These are phyloP conservation scores for Trichoderma cornu-damae DNA, from an alignment of 2,329 filamentous ascomycete species.

Conservation along the genomic window DNA sequence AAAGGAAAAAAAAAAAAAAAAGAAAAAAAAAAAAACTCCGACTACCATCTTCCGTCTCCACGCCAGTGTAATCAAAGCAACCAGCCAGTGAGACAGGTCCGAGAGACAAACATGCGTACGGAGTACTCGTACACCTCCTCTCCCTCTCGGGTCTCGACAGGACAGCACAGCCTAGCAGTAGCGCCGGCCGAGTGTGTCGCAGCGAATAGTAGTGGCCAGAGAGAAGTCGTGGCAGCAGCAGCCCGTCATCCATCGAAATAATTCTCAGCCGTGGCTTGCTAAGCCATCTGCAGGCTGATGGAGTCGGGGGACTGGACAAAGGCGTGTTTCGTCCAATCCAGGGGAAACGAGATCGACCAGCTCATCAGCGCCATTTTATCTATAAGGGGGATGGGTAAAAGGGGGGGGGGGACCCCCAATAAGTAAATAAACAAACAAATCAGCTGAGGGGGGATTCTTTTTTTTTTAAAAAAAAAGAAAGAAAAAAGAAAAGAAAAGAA, in stretches of 20 bases:
- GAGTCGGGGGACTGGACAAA: neutral
- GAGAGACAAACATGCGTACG: neutral
- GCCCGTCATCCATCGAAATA: neutral
- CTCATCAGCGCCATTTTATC: neutral
- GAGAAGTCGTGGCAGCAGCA: neutral
- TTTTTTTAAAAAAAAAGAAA: no score
- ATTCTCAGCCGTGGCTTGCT: slow-evolving; percentile 9
- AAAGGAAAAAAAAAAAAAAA: no score
- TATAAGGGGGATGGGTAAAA: slow-evolving; percentile 5
- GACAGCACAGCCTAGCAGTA: neutral
- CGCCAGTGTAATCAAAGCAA: neutral
- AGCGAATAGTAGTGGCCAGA: neutral
- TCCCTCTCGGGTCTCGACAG: slow-evolving; percentile 2
- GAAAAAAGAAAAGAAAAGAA: no score
- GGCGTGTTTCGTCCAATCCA: neutral
- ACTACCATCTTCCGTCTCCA: neutral
- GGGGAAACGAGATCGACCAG: neutral
- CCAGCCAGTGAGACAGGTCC: neutral
- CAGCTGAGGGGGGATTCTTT: no score
- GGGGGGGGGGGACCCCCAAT: no score
- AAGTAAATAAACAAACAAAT: no score
- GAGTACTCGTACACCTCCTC: neutral
- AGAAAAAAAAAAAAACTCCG: no score
- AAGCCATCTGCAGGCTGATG: slow-evolving; percentile 1
- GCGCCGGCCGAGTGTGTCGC: neutral